Evolutionary conservation across 257 asterid species (phyloP).

Genomic region (Ajuga chamaepitys): DNA sequence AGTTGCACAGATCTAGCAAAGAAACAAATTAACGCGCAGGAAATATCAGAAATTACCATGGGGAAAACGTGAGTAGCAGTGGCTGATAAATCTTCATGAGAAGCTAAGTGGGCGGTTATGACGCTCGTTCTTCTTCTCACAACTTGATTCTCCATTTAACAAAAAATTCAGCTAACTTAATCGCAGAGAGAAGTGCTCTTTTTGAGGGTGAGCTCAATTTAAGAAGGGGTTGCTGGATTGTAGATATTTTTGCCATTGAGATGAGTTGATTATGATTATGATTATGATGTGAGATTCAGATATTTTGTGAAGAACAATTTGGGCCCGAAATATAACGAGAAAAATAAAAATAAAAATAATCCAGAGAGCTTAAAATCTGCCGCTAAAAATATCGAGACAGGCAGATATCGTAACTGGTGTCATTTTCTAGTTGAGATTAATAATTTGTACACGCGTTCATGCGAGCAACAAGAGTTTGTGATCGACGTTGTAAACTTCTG

Average conservation of each 20-base stretch:
- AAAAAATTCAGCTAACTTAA: background rate
- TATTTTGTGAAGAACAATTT: conserved; percentile 21
- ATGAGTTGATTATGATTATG: conserved; percentile 1
- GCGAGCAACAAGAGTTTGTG: too few relatives aligned
- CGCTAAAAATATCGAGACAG: conserved; percentile 16
- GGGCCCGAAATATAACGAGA: background rate
- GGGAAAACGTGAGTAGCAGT: conserved; percentile 69
- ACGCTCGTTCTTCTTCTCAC: conserved; percentile 56
- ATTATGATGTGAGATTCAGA: conserved; percentile 19
- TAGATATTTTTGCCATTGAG: conserved; percentile 14
- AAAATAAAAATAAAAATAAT: background rate
- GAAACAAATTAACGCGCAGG: background rate
- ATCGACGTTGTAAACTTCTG: too few relatives aligned
- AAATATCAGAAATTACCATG: conserved; percentile 33
- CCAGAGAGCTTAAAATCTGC: background rate
- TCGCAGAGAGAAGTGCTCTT: background rate
- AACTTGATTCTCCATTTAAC: conserved; percentile 49
- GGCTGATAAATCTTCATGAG: conserved; percentile 55
- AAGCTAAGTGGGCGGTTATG: conserved; percentile 50
- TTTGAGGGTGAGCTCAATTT: conserved; percentile 11
- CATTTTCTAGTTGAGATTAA: background rate
- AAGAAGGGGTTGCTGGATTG: background rate
- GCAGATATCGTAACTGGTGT: background rate
- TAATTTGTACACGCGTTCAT: background rate
- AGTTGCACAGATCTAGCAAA: background rate